Percentiles rank a stretch among this genome's conserved stretches.
These are phyloP conservation scores for Leishmania guyanensis DNA, from an alignment of 208 protist species.

Conservation along the genomic window DNA sequence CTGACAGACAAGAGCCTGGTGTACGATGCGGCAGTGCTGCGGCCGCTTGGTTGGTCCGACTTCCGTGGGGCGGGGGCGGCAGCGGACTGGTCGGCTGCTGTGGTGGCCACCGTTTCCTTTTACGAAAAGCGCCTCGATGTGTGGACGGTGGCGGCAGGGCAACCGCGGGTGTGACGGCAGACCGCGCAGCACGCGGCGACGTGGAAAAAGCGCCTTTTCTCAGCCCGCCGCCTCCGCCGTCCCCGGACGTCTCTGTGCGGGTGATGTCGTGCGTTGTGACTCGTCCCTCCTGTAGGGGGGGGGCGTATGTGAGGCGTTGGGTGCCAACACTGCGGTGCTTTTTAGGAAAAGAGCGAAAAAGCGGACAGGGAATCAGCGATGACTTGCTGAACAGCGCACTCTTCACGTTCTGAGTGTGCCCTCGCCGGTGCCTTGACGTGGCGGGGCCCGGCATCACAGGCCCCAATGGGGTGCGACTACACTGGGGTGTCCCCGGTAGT, in stretches of 20 bases:
- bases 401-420: not conserved
- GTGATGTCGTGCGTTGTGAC: not conserved
- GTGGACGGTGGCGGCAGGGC: conserved; percentile 40
- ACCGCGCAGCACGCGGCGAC: not conserved
- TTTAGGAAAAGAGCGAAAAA: not conserved
- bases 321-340: not conserved
- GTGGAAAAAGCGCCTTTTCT: not conserved
- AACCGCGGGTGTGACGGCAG: not conserved
- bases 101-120: conserved; percentile 75
- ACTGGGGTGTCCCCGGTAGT: too few relatives aligned
- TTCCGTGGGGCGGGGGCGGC: not conserved
- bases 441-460: not conserved
- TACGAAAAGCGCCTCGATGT: conserved; percentile 73
- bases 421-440: not conserved
- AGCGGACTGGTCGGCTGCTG: not conserved
- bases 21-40: conserved; percentile 75
- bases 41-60: not conserved
- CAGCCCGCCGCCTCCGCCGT: not conserved
- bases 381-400: not conserved
- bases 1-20: conserved; percentile 53
- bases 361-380: not conserved
- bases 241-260: not conserved
- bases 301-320: too few relatives aligned
- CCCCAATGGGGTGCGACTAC: too few relatives aligned
- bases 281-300: not conserved